These are phyloP conservation scores for Nakazawaea populi DNA, from an alignment of 805 yeast species.

Conservation along the genomic window DNA sequence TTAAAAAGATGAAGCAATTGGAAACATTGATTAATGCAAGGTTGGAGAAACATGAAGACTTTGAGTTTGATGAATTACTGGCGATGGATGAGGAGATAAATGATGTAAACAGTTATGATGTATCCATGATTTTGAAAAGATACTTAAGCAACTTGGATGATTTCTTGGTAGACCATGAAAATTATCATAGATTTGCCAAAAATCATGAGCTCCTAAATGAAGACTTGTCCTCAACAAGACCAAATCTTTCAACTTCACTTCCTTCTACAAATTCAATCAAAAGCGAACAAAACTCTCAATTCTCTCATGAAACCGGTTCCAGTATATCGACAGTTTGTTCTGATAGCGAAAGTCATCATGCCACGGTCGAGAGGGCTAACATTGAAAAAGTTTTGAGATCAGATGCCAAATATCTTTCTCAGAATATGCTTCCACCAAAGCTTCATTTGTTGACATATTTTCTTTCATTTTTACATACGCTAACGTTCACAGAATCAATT, in stretches of 20 bases:
- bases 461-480: slow-evolving; percentile 19
- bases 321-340: slow-evolving; percentile 9
- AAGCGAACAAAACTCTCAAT: slow-evolving; percentile 9
- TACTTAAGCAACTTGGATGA: slow-evolving; percentile 25
- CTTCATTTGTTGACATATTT: slow-evolving; percentile 25
- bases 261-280: slow-evolving; percentile 6
- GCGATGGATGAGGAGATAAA: slow-evolving; percentile 15
- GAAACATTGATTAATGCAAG: slow-evolving; percentile 19
- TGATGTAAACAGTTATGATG: slow-evolving; percentile 25
- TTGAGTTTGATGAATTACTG: slow-evolving; percentile 13
- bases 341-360: neutral
- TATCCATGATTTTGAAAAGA: slow-evolving; percentile 29
- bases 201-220: slow-evolving; percentile 4
- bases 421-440: slow-evolving; percentile 22
- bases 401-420: neutral
- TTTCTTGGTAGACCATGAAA: slow-evolving; percentile 21
- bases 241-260: slow-evolving; percentile 1
- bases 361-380: neutral
- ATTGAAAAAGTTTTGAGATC: neutral
- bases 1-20: slow-evolving; percentile 24
- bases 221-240: neutral
- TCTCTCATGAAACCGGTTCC: slow-evolving; percentile 9
- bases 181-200: slow-evolving; percentile 2
- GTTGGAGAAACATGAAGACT: neutral
- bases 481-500: slow-evolving; percentile 16